phyloP scores from a whole-genome alignment of 768 basidiomycete species.

The Pisolithus orientalis region DNA sequence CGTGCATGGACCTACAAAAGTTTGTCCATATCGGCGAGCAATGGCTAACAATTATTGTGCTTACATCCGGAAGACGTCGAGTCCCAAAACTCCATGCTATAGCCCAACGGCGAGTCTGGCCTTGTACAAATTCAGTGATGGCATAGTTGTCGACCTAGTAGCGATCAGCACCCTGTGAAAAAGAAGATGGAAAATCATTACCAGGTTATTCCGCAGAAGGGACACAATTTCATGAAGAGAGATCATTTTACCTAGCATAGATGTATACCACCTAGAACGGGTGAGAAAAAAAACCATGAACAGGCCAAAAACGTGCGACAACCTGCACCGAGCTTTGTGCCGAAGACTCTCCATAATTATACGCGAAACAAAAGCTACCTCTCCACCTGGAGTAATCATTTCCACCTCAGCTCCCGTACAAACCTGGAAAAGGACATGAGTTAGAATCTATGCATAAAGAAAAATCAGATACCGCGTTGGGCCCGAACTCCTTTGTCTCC shows the following conservation, averaged over 20 bases:
- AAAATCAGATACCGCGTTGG: conserved; percentile 56
- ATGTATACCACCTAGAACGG: conserved; percentile 77
- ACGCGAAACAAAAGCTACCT: conserved; percentile 63
- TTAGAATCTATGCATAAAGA: not conserved
- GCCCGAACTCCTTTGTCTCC: conserved; percentile 54
- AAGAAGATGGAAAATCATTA: conserved; percentile 18
- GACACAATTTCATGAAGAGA: conserved; percentile 61
- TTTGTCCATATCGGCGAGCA: conserved; percentile 26
- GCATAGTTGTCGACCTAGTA: conserved; percentile 80
- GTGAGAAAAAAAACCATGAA: not conserved
- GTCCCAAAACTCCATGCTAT: conserved; percentile 78
- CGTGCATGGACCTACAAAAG: conserved; percentile 29
- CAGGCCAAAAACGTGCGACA: conserved; percentile 4
- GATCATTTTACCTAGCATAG: conserved; percentile 83
- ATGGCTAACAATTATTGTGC: conserved; percentile 21
- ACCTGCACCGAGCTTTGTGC: conserved; percentile 54
- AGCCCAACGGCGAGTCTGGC: conserved; percentile 89
- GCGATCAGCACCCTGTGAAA: not conserved
- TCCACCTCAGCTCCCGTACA: conserved; percentile 85
- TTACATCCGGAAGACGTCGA: conserved; percentile 69
- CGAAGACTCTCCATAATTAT: conserved; percentile 74
- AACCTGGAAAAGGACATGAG: conserved; percentile 37
- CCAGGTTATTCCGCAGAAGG: conserved; percentile 41
- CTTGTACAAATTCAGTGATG: conserved; percentile 77
- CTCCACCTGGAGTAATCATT: conserved; percentile 88